These are phyloP conservation scores for Serendipita sp. DNA, from an alignment of 768 basidiomycete genomes.

Conservation along the genomic window DNA sequence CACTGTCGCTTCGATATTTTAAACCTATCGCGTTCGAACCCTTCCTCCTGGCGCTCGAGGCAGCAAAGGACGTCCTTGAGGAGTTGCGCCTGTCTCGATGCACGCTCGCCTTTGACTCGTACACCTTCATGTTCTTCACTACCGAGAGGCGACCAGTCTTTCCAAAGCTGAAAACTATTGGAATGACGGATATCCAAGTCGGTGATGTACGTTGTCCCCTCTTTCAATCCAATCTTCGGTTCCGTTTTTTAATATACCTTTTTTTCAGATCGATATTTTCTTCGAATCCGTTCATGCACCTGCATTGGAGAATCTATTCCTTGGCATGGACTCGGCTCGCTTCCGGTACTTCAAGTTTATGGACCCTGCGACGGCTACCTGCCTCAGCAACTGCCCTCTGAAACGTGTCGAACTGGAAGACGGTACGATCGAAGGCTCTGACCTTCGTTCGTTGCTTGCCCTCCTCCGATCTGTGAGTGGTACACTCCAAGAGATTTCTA, in stretches of 20 bases:
- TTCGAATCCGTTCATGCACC: background rate
- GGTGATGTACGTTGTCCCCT: background rate
- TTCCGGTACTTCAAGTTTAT: conserved; percentile 5
- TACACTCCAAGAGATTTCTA: background rate
- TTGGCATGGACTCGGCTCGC: background rate
- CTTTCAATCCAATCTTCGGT: background rate
- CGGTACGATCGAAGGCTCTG: background rate
- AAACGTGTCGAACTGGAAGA: background rate
- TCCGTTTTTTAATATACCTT: background rate
- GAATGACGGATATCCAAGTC: background rate
- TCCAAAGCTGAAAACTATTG: background rate
- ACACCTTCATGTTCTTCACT: background rate
- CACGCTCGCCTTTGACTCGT: background rate
- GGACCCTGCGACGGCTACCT: background rate
- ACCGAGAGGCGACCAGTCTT: background rate
- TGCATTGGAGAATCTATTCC: background rate
- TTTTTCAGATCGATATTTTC: background rate
- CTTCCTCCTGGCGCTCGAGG: background rate
- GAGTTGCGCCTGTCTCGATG: background rate
- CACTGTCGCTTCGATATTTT: conserved; percentile 2
- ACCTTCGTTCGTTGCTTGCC: background rate
- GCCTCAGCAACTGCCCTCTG: background rate
- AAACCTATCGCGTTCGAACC: background rate
- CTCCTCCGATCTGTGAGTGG: background rate
- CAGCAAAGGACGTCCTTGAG: background rate